Evolutionary conservation across 805 yeast genomes (phyloP), one percentile per base, ranked within the genome.

Genomic region (Candida morakotiae): DNA sequence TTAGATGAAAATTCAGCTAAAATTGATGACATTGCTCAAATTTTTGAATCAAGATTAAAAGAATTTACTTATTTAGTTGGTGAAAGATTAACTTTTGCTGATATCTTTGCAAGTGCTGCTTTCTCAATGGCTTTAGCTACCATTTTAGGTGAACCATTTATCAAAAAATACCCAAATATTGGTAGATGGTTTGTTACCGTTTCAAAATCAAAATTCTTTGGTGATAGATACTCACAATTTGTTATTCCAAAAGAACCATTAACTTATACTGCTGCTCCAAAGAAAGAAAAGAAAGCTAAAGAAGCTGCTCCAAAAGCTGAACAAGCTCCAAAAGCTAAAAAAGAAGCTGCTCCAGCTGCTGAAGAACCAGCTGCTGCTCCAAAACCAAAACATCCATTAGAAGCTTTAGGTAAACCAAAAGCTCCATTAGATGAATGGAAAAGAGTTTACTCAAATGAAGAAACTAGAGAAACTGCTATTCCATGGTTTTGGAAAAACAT

Each of bases 401-500:
- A 79, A 64, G 70, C 73, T 43, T 79, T 91, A 48, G 94, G 93
- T 55, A 83, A 77, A 62, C 63, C 87, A 44, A 70, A 73, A 52
- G 70, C 81, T 54, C 68, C 78, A 45, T 56, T 91, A 47, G 97
- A 91, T 61, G 93, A 87, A 68, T 89, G 96, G 94, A 93, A 93
- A 81, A 84, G 96, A 75, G 71, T 71, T 51, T 91, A 93, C 83
- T 88, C 97, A 48, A 93, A 91, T 79, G 91, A 87, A 72, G 98
- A 93, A 58, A 91, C 98, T 63, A 86, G 97, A 72, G 82, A 79
- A 63, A 81, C 69, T 50, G 95, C 97, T 51, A 75, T 91, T 53
- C 98, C 98, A 64, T 93, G 91, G 89, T 93, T 91, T 88, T 93
- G 96, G 96, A 60, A 71, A 49, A 84, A 83, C 65, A 81, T 85